A percentile compares a stretch with the other conserved stretches of the same genome.
Conservation (phyloP, 169 alveolate species). For the Plasmodium falciparum region DNA sequence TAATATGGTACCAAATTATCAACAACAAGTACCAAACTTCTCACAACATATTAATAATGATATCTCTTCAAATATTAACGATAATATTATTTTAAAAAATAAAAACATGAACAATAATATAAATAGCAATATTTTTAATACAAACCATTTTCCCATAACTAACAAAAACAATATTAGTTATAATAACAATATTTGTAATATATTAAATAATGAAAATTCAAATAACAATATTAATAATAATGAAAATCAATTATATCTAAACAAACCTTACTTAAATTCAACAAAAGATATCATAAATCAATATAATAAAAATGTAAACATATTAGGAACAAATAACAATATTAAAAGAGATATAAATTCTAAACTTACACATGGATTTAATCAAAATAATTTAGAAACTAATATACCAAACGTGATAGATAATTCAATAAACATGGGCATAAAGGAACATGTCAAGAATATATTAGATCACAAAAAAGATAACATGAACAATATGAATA, state of each 20-base stretch:
- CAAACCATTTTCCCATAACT: constrained; percentile 10
- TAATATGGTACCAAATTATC: constrained; percentile 33
- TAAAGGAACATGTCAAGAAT: not conserved
- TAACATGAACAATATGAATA: not conserved
- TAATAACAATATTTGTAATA: constrained; percentile 10
- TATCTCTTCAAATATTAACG: constrained; percentile 10
- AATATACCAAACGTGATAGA: constrained; percentile 10
- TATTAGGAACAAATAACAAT: constrained; percentile 12
- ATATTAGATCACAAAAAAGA: not conserved
- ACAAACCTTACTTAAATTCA: constrained; percentile 8
- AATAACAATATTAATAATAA: not conserved
- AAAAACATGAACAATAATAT: constrained; percentile 31
- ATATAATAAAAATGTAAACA: constrained; percentile 11
- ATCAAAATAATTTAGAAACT: constrained; percentile 21
- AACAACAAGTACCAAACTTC: constrained; percentile 2
- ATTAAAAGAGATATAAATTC: constrained; percentile 12
- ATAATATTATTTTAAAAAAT: constrained; percentile 13
- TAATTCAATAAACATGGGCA: constrained; percentile 2
- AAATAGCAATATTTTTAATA: constrained; percentile 9
- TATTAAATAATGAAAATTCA: constrained; percentile 19
- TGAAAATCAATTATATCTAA: constrained; percentile 11
- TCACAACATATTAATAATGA: not conserved
- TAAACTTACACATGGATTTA: not conserved
- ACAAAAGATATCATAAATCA: constrained; percentile 10
- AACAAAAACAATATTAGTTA: constrained; percentile 6